These are phyloP conservation scores for Lentinula sp. DNA, from an alignment of 768 basidiomycete species.

Conservation along the genomic window DNA sequence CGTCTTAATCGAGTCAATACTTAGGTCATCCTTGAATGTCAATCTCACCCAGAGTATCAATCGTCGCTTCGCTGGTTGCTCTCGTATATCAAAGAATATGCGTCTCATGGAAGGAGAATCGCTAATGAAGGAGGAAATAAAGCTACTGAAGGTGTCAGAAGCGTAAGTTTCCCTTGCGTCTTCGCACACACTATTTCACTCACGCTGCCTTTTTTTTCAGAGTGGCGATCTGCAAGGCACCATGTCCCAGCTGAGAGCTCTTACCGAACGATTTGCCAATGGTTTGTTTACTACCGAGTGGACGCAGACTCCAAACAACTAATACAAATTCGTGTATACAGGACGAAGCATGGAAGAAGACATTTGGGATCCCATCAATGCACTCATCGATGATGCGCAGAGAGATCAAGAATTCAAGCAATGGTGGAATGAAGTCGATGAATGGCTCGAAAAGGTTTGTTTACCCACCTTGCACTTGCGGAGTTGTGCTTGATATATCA, in stretches of 20 bases:
- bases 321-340: background rate
- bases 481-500: too few species aligned
- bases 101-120: conserved; percentile 35
- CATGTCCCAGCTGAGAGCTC: conserved; percentile 59
- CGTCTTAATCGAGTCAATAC: background rate
- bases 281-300: conserved; percentile 28
- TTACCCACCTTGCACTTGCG: too few species aligned
- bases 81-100: conserved; percentile 56
- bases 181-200: background rate
- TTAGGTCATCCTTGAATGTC: conserved; percentile 83
- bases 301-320: too few species aligned
- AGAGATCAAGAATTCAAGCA: conserved; percentile 67
- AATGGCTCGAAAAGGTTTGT: conserved; percentile 59
- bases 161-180: conserved; percentile 15
- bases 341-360: conserved; percentile 35
- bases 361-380: conserved; percentile 65
- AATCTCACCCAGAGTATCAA: conserved; percentile 89
- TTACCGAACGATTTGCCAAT: conserved; percentile 91
- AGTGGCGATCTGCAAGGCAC: conserved; percentile 55
- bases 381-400: conserved; percentile 66
- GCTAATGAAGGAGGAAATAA: conserved; percentile 14
- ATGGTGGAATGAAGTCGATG: conserved; percentile 65
- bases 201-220: conserved; percentile 16
- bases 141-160: conserved; percentile 13
- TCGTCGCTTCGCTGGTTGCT: conserved; percentile 74